Base-by-base conservation (phyloP, 768 basidiomycete species). In the Antrodiella citrinella region DNA sequence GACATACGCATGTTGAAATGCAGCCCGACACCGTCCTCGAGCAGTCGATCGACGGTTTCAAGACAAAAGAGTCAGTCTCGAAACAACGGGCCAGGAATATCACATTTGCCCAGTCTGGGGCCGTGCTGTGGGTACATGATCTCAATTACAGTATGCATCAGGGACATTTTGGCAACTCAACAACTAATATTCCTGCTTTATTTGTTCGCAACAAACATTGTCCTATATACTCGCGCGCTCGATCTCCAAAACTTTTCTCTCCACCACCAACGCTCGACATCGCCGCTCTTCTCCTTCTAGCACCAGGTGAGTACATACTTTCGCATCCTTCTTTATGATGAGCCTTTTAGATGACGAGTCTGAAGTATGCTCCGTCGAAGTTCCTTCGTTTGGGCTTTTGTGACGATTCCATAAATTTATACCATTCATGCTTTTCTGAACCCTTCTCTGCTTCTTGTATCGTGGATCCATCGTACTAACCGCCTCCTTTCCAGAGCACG, bases 401-500 rank as follows among this genome's bases (percentile, higher is more conserved):
- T 84, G 88, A 89, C 78, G 87, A 90, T 59, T 70, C 72, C 52
- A 66, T 63, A 67, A 70, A 67, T 63, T 61, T 73, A 71, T 86
- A 86, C 89, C 88, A 91, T 92, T 92, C 90, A 92, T 91, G 90
- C 88, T 73, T 84, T 73, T 71, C 90, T 91, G 90, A 91, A 69
- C 60, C 59, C 63, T 49, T 61, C 55, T 52, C 54, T 23, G 50
- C 51, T 49, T 55, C 51, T 44, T 24, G 30, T n/a, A n/a, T 12
- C 44, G 50, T 54, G 41, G 26, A 50, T 56, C 12, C 13, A 7
- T 47, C 49, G 50, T 49, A 22, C 58, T 64, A 26, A 58, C 45
- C 25, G 46, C 5, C 30, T 52, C 47, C 51, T 26, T 21, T 18
- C 13, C 44, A 19, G 24, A 45, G 38, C 40, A 20, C 24, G n/a